Percentiles rank a stretch among this genome's conserved stretches.
Conservation (phyloP, 805 yeast genomes). For the Wickerhamiella kazuoi region DNA sequence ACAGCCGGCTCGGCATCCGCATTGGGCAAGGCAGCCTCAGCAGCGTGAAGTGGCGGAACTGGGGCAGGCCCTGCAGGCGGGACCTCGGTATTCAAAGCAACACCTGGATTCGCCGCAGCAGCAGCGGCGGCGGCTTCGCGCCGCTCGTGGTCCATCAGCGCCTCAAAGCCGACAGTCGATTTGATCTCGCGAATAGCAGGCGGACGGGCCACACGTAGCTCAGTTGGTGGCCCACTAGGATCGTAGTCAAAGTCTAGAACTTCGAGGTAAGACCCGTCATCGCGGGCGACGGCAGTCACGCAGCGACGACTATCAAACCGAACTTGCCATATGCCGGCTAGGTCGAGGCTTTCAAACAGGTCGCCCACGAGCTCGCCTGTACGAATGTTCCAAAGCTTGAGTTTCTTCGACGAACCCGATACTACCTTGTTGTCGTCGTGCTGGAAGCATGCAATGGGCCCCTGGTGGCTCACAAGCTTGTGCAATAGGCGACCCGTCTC, state of each 20-base stretch:
- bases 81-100: no score
- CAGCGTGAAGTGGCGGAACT: no score
- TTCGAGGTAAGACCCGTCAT: conserved; percentile 57
- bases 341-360: conserved; percentile 52
- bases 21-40: no score
- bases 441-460: conserved; percentile 86
- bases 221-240: no score
- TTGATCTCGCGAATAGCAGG: no score
- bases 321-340: conserved; percentile 75
- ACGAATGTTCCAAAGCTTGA: conserved; percentile 72
- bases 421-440: conserved; percentile 71
- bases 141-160: no score
- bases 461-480: conserved; percentile 56
- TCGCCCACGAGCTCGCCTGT: conserved; percentile 58
- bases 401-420: conserved; percentile 75
- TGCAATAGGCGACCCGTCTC: conserved; percentile 46
- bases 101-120: no score
- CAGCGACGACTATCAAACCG: conserved; percentile 68
- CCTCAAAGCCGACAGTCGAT: no score
- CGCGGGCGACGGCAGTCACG: conserved; percentile 76
- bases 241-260: conserved; percentile 57
- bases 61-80: no score
- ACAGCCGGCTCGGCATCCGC: no score
- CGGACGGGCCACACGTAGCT: no score
- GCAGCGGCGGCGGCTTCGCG: no score